Evolutionary conservation across 2,329 filamentous ascomycete species (phyloP).

Genomic region (Fusarium sulawesiense): DNA sequence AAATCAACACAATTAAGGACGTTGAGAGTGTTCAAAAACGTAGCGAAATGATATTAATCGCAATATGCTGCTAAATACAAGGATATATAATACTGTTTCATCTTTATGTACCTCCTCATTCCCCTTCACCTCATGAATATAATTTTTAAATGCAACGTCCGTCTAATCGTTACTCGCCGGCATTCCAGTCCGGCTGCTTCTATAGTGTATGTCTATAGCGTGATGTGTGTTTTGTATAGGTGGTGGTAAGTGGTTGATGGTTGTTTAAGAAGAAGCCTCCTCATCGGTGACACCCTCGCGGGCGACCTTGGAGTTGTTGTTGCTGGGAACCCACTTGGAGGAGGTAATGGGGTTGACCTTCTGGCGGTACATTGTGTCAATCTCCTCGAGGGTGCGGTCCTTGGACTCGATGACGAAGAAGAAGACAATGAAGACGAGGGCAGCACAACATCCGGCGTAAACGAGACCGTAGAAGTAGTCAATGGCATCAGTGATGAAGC

Average conservation of each 20-base stretch:
- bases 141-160: conserved; percentile 26
- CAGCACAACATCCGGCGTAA: conserved; percentile 75
- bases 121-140: conserved; percentile 6
- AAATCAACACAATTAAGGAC: neutral
- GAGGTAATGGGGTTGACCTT: conserved; percentile 63
- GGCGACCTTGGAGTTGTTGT: conserved; percentile 18
- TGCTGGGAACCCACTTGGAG: conserved; percentile 42
- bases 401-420: conserved; percentile 81
- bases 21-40: neutral
- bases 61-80: conserved; percentile 32
- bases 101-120: conserved; percentile 17
- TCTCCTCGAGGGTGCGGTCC: conserved; percentile 78
- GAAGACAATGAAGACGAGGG: conserved; percentile 73
- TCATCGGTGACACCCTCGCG: conserved; percentile 34
- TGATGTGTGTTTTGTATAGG: neutral
- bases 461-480: conserved; percentile 78
- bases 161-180: conserved; percentile 32
- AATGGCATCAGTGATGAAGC: conserved; percentile 77
- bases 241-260: neutral
- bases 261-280: conserved; percentile 32
- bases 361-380: conserved; percentile 78
- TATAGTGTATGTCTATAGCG: conserved; percentile 18
- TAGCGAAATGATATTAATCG: conserved; percentile 32
- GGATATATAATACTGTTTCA: conserved; percentile 34
- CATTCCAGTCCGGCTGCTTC: conserved; percentile 28